Conservation (phyloP, 2,329 filamentous ascomycete species). For the Neonectria ditissima region DNA sequence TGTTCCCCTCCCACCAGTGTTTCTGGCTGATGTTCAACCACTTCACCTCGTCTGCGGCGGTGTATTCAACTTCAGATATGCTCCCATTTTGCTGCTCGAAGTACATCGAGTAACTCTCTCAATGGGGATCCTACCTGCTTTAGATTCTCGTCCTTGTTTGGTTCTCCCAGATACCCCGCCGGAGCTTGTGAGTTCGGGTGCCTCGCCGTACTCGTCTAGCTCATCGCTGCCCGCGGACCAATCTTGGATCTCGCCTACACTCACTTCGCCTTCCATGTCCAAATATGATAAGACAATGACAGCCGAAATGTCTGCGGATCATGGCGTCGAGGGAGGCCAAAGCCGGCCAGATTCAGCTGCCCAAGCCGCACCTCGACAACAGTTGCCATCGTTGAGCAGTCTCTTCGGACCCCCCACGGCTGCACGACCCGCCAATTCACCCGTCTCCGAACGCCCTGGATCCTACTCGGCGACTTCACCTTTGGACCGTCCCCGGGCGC, state of each 20-base stretch:
- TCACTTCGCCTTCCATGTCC: conserved; percentile 67
- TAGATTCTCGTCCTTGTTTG: conserved; percentile 64
- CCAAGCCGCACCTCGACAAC: conserved; percentile 54
- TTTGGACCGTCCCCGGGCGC: conserved; percentile 59
- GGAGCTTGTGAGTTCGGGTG: conserved; percentile 64
- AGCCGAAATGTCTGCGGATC: conserved; percentile 57
- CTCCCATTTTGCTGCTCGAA: conserved; percentile 42
- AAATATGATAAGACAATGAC: conserved; percentile 64
- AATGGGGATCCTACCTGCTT: conserved; percentile 67
- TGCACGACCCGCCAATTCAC: conserved; percentile 58
- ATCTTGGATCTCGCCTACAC: conserved; percentile 55
- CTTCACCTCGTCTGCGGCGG: conserved; percentile 30
- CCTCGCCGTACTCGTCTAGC: conserved; percentile 60
- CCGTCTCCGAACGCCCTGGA: conserved; percentile 59
- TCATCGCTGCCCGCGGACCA: conserved; percentile 58
- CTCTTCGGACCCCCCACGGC: conserved; percentile 64
- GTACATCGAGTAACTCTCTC: conserved; percentile 52
- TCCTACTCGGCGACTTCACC: conserved; percentile 59
- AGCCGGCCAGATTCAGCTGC: conserved; percentile 50
- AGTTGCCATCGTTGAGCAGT: conserved; percentile 68
- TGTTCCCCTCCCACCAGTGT: conserved; percentile 35
- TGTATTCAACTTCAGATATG: conserved; percentile 40
- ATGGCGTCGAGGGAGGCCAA: conserved; percentile 53
- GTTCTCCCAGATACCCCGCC: conserved; percentile 66
- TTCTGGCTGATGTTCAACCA: conserved; percentile 33